phyloP scores from a whole-genome alignment of 1,139 yeast species.

The Protomyces arabidopsidicola region DNA sequence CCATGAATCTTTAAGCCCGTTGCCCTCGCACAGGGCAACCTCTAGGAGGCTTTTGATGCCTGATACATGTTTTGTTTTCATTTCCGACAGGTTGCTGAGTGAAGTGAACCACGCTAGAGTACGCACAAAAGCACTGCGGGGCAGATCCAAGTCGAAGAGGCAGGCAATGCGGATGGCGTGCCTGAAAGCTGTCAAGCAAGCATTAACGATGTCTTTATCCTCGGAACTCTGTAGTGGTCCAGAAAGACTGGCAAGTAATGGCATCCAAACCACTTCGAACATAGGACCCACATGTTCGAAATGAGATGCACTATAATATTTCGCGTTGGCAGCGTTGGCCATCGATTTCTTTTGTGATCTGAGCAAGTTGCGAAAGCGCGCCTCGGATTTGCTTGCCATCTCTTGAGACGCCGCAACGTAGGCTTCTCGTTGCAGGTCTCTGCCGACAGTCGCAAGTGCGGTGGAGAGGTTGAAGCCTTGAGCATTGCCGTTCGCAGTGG shows the following conservation, averaged over 20 bases:
- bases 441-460: constrained; percentile 55
- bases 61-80: constrained; percentile 71
- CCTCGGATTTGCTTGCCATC: constrained; percentile 84
- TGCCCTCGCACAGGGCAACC: constrained; percentile 74
- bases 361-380: constrained; percentile 65
- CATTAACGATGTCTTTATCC: constrained; percentile 64
- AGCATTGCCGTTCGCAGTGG: constrained; percentile 41
- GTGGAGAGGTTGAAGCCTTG: constrained; percentile 52
- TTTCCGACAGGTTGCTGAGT: constrained; percentile 70
- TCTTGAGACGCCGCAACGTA: constrained; percentile 89
- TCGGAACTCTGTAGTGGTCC: constrained; percentile 89
- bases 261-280: constrained; percentile 96
- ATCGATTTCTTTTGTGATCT: constrained; percentile 44
- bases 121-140: constrained; percentile 82
- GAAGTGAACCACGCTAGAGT: constrained; percentile 86
- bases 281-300: constrained; percentile 88
- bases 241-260: constrained; percentile 86
- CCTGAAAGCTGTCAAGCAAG: constrained; percentile 79
- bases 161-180: constrained; percentile 79
- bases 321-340: constrained; percentile 36
- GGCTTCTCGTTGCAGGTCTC: constrained; percentile 76
- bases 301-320: constrained; percentile 62
- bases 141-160: constrained; percentile 75
- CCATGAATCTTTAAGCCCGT: constrained; percentile 72
- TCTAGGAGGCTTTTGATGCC: constrained; percentile 74